Evolutionary conservation across 257 asterid genomes (phyloP).

Genomic region (Fraxinus americana): DNA sequence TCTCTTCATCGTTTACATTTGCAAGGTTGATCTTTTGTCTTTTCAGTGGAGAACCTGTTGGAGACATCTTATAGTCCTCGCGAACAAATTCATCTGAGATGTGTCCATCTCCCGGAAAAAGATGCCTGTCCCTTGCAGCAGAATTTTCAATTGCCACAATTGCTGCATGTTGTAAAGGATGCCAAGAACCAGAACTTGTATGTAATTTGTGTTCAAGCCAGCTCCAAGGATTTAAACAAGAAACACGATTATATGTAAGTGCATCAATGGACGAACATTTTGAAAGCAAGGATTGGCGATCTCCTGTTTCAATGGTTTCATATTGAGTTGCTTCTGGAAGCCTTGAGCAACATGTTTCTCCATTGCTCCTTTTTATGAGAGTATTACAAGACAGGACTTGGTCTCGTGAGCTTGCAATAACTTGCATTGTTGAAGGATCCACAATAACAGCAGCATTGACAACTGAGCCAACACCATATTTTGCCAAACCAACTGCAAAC

Average conservation of each 20-base stretch:
- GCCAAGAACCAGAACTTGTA: conserved; percentile 46
- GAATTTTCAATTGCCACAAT: conserved; percentile 74
- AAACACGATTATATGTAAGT: conserved; percentile 33
- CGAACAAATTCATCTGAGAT: conserved; percentile 32
- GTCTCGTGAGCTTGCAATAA: conserved; percentile 79
- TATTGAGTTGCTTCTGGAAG: conserved; percentile 27
- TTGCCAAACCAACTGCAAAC: conserved; percentile 62
- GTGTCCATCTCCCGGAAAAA: conserved; percentile 48
- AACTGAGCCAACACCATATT: conserved; percentile 48
- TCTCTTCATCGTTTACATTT: conserved; percentile 36
- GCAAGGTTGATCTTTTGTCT: conserved; percentile 48
- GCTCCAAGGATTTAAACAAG: conserved; percentile 77
- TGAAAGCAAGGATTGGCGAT: conserved; percentile 20
- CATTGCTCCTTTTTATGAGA: conserved; percentile 28
- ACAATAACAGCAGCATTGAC: conserved; percentile 93
- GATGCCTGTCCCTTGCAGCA: conserved; percentile 72
- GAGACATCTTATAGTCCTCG: conserved; percentile 37
- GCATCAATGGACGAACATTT: conserved; percentile 26
- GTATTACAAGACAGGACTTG: conserved; percentile 37
- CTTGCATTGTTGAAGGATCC: conserved; percentile 71
- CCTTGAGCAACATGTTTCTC: conserved; percentile 27
- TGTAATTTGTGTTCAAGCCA: conserved; percentile 55
- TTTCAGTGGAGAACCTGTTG: conserved; percentile 51
- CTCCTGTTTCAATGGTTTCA: conserved; percentile 29
- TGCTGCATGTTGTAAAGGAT: conserved; percentile 90